A percentile compares a stretch with the other conserved stretches of the same genome.
Conservation (phyloP, 2,329 filamentous ascomycete genomes). For the Colletotrichum musae region DNA sequence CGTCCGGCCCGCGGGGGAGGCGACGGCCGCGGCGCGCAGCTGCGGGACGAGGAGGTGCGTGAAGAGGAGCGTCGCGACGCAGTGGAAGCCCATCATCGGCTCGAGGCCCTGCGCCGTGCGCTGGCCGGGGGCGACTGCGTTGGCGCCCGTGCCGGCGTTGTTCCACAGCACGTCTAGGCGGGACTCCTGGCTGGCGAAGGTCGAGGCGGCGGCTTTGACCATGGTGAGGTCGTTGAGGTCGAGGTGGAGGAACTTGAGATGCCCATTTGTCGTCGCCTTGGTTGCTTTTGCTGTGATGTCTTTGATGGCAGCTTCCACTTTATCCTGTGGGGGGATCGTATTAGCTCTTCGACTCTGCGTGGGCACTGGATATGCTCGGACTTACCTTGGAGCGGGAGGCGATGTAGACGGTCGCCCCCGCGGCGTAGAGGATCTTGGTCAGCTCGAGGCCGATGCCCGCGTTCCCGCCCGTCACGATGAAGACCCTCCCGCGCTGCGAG, state of each 20-base stretch:
- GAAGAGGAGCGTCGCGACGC: conserved; percentile 52
- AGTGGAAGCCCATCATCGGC: conserved; percentile 52
- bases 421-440: conserved; percentile 64
- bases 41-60: conserved; percentile 52
- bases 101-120: conserved; percentile 52
- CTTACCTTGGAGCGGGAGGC: conserved; percentile 57
- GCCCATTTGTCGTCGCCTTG: neutral
- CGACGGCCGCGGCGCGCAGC: conserved; percentile 48
- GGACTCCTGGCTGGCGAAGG: conserved; percentile 54
- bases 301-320: neutral
- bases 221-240: conserved; percentile 59
- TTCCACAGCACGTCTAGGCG: conserved; percentile 60
- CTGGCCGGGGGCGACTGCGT: conserved; percentile 39
- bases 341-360: neutral
- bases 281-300: neutral
- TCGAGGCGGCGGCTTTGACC: conserved; percentile 54
- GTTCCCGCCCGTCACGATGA: conserved; percentile 64
- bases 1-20: conserved; percentile 42
- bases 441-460: conserved; percentile 64
- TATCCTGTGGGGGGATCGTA: neutral
- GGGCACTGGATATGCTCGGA: neutral
- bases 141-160: conserved; percentile 51
- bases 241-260: conserved; percentile 52
- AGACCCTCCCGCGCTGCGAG: conserved; percentile 49
- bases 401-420: conserved; percentile 68